Evolutionary conservation across 331 rosid species (phyloP).

Genomic region (Cydonia oblonga): DNA sequence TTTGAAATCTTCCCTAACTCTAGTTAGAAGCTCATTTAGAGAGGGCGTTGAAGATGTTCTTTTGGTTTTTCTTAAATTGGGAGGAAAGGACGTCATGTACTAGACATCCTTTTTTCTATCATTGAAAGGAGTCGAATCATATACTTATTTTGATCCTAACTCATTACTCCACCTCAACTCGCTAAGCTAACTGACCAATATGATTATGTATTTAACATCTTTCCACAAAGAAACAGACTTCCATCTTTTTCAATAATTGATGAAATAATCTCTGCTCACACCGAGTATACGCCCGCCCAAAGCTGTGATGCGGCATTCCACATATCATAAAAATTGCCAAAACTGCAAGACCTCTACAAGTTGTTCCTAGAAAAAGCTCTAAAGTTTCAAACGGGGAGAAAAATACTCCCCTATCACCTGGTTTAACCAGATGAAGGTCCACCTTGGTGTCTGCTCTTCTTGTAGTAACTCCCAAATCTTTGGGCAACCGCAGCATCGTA

Average conservation of each 20-base stretch:
- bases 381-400: neutral
- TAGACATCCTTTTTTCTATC: too few species aligned
- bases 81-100: too few species aligned
- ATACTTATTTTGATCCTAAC: neutral
- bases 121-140: neutral
- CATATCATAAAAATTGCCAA: neutral
- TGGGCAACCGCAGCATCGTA: conserved; percentile 33
- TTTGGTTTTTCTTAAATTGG: too few species aligned
- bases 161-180: neutral
- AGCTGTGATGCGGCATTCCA: neutral
- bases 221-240: neutral
- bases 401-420: neutral
- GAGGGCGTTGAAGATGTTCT: too few species aligned
- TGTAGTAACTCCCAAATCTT: conserved; percentile 31
- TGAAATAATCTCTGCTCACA: neutral
- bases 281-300: neutral
- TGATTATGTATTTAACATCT: neutral
- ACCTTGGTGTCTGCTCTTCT: conserved; percentile 19
- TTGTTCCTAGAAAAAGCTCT: conserved; percentile 1
- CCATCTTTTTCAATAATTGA: neutral
- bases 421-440: conserved; percentile 18
- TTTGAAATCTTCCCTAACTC: too few species aligned
- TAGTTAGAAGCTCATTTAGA: too few species aligned
- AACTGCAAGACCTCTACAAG: neutral
- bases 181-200: neutral